These are phyloP conservation scores for Penicillium nordicum DNA, from an alignment of 2,329 filamentous ascomycete species.

Conservation along the genomic window DNA sequence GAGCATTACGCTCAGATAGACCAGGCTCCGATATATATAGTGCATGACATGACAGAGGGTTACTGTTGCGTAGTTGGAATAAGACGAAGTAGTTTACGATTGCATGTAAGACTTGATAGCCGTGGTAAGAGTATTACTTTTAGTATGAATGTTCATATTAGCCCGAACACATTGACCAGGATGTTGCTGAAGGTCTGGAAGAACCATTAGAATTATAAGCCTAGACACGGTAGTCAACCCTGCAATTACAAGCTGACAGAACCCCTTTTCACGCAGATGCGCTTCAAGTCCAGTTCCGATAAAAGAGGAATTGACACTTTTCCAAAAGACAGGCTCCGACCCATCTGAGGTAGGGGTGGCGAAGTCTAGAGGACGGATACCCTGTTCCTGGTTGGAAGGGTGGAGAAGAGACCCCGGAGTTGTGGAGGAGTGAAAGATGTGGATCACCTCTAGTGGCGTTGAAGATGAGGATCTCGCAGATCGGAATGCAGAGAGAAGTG, in stretches of 20 bases:
- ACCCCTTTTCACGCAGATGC: slow-evolving; percentile 31
- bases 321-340: slow-evolving; percentile 42
- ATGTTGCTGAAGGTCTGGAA: too few species aligned
- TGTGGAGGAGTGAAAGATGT: slow-evolving; percentile 46
- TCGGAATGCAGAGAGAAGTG: slow-evolving; percentile 39
- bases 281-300: slow-evolving; percentile 45
- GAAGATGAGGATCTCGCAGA: slow-evolving; percentile 16
- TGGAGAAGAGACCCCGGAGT: slow-evolving; percentile 36
- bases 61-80: too few species aligned
- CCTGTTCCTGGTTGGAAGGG: slow-evolving; percentile 29
- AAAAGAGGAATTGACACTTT: slow-evolving; percentile 48
- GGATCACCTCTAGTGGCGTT: slow-evolving; percentile 38
- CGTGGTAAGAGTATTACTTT: too few species aligned
- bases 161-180: too few species aligned
- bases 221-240: slow-evolving; percentile 43
- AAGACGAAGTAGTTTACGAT: too few species aligned
- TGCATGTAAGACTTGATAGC: too few species aligned
- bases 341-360: slow-evolving; percentile 27
- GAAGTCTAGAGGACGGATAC: slow-evolving; percentile 31
- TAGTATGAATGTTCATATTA: too few species aligned
- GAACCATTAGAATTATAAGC: too few species aligned
- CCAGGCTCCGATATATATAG: too few species aligned
- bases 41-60: too few species aligned
- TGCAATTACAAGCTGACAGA: slow-evolving; percentile 42
- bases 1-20: too few species aligned